Evolutionary conservation across 163 green algal species (phyloP).

Genomic region (Prototheca stagnorum): DNA sequence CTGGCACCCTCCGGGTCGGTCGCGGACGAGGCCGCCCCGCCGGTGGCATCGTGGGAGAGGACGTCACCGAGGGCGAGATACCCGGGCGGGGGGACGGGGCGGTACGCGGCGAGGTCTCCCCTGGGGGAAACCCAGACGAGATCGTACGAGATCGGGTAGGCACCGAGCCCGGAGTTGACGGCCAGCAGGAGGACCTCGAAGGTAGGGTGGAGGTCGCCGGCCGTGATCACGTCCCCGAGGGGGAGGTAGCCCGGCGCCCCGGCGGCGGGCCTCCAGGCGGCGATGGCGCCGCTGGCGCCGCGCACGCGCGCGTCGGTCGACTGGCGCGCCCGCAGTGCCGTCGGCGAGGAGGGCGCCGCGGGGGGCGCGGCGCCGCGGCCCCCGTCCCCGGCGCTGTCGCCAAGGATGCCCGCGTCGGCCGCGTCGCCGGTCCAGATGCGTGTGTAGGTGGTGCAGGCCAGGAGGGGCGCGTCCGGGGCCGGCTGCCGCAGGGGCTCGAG

Average conservation of each 20-base stretch:
- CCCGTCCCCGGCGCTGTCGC: too few relatives aligned
- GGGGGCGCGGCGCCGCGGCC: too few relatives aligned
- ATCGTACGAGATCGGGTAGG: conserved; percentile 34
- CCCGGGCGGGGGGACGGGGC: conserved; percentile 39
- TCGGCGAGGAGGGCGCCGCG: too few relatives aligned
- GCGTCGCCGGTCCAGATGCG: conserved; percentile 36
- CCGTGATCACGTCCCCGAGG: conserved; percentile 24
- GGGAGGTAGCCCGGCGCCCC: conserved; percentile 51
- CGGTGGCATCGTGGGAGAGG: conserved; percentile 3
- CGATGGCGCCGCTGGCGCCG: conserved; percentile 33
- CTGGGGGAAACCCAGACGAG: conserved; percentile 23
- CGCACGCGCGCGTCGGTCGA: conserved; percentile 29
- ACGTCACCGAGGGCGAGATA: conserved; percentile 38
- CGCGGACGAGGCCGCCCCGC: too few relatives aligned
- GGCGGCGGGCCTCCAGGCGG: conserved; percentile 53
- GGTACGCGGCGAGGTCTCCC: conserved; percentile 55
- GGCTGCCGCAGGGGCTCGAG: conserved; percentile 41
- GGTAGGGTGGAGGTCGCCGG: conserved; percentile 27
- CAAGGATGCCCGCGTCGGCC: background rate
- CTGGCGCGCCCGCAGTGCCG: too few relatives aligned
- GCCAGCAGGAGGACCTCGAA: conserved; percentile 51
- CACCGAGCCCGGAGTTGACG: conserved; percentile 56
- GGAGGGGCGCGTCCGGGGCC: conserved; percentile 27
- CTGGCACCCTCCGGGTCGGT: too few relatives aligned
- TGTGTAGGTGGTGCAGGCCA: conserved; percentile 36